These are phyloP conservation scores for Gelatoporia subvermispora DNA, from an alignment of 768 basidiomycete genomes.

Conservation along the genomic window DNA sequence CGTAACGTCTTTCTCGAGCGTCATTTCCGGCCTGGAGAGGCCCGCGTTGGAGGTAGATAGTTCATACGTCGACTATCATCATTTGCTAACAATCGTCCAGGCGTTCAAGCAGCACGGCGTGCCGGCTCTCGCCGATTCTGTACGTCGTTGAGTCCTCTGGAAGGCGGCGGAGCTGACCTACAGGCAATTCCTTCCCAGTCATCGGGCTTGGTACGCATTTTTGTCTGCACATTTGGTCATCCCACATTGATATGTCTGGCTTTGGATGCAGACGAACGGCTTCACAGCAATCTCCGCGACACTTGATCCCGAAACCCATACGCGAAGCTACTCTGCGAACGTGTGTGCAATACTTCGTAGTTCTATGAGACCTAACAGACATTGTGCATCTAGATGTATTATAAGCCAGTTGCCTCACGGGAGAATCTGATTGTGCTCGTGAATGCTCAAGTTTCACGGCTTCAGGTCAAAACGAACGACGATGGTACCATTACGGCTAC, in stretches of 20 bases:
- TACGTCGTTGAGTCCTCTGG: no score
- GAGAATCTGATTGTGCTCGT: background rate
- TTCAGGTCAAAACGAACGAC: background rate
- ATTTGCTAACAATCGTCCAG: no score
- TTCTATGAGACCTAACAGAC: background rate
- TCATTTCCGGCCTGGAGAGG: background rate
- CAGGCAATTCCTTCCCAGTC: no score
- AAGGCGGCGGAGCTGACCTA: no score
- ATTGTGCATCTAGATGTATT: background rate
- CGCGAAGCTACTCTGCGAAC: background rate
- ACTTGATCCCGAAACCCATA: background rate
- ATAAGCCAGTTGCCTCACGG: background rate
- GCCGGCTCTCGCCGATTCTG: no score
- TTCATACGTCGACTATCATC: no score
- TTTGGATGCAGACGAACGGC: background rate
- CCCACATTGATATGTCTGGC: no score
- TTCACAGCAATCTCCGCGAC: background rate
- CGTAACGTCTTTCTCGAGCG: background rate
- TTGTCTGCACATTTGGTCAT: no score
- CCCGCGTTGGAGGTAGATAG: background rate
- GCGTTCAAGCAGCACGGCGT: no score
- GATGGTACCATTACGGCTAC: conserved; percentile 22
- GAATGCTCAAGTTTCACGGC: background rate
- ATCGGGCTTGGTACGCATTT: no score
- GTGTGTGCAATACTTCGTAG: no score